Evolutionary conservation across 306 rosid genomes (phyloP).

Genomic region (Psophocarpus tetragonolobus): DNA sequence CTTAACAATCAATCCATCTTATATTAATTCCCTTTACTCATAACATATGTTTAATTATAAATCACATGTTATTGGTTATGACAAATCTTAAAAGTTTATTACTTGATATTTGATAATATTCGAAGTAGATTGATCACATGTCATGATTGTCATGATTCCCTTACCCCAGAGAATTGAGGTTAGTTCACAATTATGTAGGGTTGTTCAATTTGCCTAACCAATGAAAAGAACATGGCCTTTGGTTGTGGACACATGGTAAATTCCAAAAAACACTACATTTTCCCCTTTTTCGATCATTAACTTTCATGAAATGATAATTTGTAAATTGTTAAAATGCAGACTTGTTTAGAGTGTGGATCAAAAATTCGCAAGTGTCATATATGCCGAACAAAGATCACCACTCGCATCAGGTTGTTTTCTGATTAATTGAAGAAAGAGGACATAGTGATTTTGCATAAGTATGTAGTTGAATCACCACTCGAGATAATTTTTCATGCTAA

Average conservation of each 20-base stretch:
- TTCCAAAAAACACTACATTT: not conserved
- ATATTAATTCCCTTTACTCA: no score
- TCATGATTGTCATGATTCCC: not conserved
- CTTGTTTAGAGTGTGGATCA: slow-evolving; percentile 38
- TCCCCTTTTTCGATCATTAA: not conserved
- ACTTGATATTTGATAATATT: not conserved
- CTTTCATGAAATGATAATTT: not conserved
- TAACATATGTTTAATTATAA: not conserved
- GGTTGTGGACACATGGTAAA: slow-evolving; percentile 51
- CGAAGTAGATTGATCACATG: not conserved
- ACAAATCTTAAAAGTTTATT: not conserved
- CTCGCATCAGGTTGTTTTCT: slow-evolving; percentile 26
- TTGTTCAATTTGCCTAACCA: slow-evolving; percentile 37
- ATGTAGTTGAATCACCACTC: no score
- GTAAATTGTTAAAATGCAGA: slow-evolving; percentile 33
- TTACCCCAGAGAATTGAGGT: not conserved
- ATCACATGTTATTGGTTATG: not conserved
- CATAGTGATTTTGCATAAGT: not conserved
- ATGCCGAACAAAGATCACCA: slow-evolving; percentile 32
- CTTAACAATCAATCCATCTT: no score
- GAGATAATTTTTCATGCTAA: no score
- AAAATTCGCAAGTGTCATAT: slow-evolving; percentile 43
- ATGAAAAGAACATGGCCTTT: slow-evolving; percentile 43
- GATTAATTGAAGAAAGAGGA: slow-evolving; percentile 16
- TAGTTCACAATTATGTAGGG: slow-evolving; percentile 20